These are phyloP conservation scores for Eucalyptus camaldulensis DNA, from an alignment of 345 rosid species.

Conservation along the genomic window DNA sequence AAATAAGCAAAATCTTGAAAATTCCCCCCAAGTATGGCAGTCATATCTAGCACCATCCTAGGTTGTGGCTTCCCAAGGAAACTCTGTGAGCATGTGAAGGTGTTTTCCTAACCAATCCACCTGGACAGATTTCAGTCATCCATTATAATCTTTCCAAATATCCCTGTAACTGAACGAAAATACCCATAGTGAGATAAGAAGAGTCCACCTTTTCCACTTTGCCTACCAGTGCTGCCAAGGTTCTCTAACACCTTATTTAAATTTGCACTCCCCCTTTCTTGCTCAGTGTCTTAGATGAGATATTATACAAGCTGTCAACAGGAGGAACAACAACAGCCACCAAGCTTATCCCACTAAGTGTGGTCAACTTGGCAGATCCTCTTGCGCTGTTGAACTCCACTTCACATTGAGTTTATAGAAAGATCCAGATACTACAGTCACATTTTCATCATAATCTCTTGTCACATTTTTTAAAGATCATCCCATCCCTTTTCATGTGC, in stretches of 20 bases:
- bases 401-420: background rate
- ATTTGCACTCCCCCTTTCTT: background rate
- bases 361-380: background rate
- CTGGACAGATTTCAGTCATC: background rate
- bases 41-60: background rate
- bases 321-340: background rate
- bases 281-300: background rate
- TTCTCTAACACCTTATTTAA: background rate
- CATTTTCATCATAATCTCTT: background rate
- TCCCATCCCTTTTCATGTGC: background rate
- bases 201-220: background rate
- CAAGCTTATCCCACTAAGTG: background rate
- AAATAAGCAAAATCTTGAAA: background rate
- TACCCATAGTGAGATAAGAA: background rate
- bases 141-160: background rate
- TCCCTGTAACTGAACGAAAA: background rate
- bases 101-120: background rate
- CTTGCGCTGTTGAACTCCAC: background rate
- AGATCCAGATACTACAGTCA: background rate
- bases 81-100: background rate
- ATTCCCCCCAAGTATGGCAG: background rate
- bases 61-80: background rate
- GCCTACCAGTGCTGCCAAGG: background rate
- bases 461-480: background rate
- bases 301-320: background rate